These are phyloP conservation scores for Acacia concinna DNA, from an alignment of 331 rosid species.

Conservation along the genomic window DNA sequence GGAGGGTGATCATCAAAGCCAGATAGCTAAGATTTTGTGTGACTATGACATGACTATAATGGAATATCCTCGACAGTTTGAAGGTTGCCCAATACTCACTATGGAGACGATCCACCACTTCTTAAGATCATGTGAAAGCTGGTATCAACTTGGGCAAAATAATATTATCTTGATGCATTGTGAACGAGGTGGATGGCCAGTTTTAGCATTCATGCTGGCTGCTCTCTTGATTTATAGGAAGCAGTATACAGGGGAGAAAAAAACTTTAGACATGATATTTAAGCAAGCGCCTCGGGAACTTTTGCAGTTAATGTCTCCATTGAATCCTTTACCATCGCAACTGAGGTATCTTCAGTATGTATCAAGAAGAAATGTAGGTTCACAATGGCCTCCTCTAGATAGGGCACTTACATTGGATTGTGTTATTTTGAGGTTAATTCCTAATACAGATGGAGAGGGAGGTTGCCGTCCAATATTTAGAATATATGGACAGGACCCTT, in stretches of 20 bases:
- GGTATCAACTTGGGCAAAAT: slow-evolving; percentile 86
- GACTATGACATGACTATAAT: slow-evolving; percentile 89
- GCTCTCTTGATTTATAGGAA: slow-evolving; percentile 88
- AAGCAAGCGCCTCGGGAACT: slow-evolving; percentile 91
- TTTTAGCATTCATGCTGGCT: slow-evolving; percentile 92
- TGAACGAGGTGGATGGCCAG: slow-evolving; percentile 94
- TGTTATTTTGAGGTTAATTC: slow-evolving; percentile 75
- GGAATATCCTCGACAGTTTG: slow-evolving; percentile 93
- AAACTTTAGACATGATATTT: slow-evolving; percentile 91
- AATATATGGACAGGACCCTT: slow-evolving; percentile 93
- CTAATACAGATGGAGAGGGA: slow-evolving; percentile 78
- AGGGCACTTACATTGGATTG: slow-evolving; percentile 93
- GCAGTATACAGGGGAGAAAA: slow-evolving; percentile 78
- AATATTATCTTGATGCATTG: slow-evolving; percentile 91
- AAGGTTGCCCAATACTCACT: slow-evolving; percentile 91
- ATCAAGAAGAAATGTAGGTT: slow-evolving; percentile 85
- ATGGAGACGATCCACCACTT: slow-evolving; percentile 97
- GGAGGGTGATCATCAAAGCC: slow-evolving; percentile 84
- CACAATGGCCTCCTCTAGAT: slow-evolving; percentile 94
- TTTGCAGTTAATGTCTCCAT: slow-evolving; percentile 86
- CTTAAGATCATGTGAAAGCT: slow-evolving; percentile 90
- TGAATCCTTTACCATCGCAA: slow-evolving; percentile 94
- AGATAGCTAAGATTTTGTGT: slow-evolving; percentile 58
- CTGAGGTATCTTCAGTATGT: slow-evolving; percentile 92
- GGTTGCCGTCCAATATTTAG: slow-evolving; percentile 96